phyloP scores from a whole-genome alignment of 2,329 filamentous ascomycete genomes.

The Aspergillus piperis region DNA sequence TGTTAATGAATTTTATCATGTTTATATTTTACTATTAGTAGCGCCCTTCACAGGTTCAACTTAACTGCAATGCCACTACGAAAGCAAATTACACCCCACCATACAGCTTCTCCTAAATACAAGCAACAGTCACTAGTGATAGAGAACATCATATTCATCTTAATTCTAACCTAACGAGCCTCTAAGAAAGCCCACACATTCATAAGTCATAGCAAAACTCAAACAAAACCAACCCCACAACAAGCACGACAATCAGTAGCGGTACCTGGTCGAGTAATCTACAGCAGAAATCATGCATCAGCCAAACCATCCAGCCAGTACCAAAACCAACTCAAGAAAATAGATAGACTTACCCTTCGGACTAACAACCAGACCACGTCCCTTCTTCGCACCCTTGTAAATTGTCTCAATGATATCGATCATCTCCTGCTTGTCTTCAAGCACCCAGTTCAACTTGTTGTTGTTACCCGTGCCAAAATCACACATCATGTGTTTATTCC shows the following conservation, averaged over 20 bases:
- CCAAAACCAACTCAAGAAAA: not conserved
- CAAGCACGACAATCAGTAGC: conserved; percentile 53
- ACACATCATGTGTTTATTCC: conserved; percentile 91
- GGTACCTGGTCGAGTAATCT: conserved; percentile 68
- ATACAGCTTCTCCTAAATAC: too few relatives aligned
- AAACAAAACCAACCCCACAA: not conserved
- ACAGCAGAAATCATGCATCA: conserved; percentile 10
- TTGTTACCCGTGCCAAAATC: conserved; percentile 98
- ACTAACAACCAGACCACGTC: conserved; percentile 90
- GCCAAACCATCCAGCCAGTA: not conserved
- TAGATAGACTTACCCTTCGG: conserved; percentile 68
- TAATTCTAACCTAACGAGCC: not conserved
- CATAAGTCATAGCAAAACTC: conserved; percentile 6
- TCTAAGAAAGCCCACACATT: not conserved
- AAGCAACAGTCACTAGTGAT: not conserved
- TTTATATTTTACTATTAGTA: too few relatives aligned
- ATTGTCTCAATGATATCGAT: conserved; percentile 99
- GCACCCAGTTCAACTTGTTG: conserved; percentile 95
- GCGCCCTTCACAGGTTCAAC: too few relatives aligned
- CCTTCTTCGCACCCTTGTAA: conserved; percentile 98
- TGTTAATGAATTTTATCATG: too few relatives aligned
- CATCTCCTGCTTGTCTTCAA: conserved; percentile 97
- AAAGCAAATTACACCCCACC: too few relatives aligned
- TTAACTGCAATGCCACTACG: too few relatives aligned
- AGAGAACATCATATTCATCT: not conserved